Evolutionary conservation across 176 grass and related monocot species (phyloP), one percentile per base, ranked within the genome.

Genomic region (Microstegium vimineum): DNA sequence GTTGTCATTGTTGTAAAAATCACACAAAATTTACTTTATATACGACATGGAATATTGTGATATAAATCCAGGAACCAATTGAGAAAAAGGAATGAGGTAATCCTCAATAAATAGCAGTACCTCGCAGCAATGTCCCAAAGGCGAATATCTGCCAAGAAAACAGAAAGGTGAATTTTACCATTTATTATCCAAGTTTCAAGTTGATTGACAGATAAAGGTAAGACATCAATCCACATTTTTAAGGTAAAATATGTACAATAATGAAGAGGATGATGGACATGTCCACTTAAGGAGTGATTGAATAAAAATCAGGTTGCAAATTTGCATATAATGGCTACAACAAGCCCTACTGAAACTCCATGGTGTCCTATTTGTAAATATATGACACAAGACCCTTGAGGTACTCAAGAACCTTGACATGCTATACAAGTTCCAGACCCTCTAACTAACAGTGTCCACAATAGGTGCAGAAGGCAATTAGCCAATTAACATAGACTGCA

Each of bases 51-150:
- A 43, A 77, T 27, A 40, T 71, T 22, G 9, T 54, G 41, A 66
- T 57, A 73, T 66, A 49, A 42, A 57, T 18, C 22, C 25, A 66
- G 8, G 46, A 72, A 86, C 8, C 10, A 75, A 59, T 33, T 74
- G 34, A 14, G 10, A 14, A 47, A 38, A 68, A 43, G 4, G 61
- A 70, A 77, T 17, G 5, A 68, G 26, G 7, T 66, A 20, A 32
- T 80, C 17, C 25, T 41, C 23, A 10, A 20, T 28, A 33, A 46
- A 45, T 8, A n/a, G 33, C 40, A 66, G 51, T 92, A 98, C 95
- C 95, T 98, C 57, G 90, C 70, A 85, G 89, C 92, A 68, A 95
- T 90, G 85, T 95, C 95, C 92, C 92, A 95, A 57, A 95, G 83
- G 77, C 89, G 92, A 90, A 98, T 91, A 91, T 98, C 95, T 98